Base-by-base conservation (phyloP, 2,329 filamentous ascomycete species). In the Claviceps capensis region DNA sequence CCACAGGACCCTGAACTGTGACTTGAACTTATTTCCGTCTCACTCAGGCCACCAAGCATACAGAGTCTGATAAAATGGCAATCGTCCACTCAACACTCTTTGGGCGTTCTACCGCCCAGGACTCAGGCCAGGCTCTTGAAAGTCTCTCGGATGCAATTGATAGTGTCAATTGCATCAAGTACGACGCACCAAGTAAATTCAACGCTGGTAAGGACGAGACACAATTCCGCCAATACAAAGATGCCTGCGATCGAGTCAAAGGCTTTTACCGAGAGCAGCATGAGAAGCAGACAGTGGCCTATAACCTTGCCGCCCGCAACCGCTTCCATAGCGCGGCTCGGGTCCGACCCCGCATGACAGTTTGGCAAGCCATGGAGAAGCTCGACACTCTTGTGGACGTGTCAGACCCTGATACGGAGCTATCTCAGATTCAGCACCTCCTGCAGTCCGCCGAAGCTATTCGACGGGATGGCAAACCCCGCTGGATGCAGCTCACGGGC, bases 301-400 rank as follows among this genome's bases (percentile, higher is more conserved):
- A 90, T 77, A 95, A 95, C 73, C 76, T 94, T 44, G 81, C 82
- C 56, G 87, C 86, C 14, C 86, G 89, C 52, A 81, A 63, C 60
- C 67, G 67, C 47, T 72, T 72, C 61, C 58, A 82, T 67, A 76
- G 75, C 57, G 78, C 82, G 55, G 78, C 78, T 1, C 80, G 85
- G 17, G 62, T 61, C 42, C 71, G 75, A 51, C 81, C 84, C 16
- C 77, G 85, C 67, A 88, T 95, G 86, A 85, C 83, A 56, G 77
- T 95, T 65, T 95, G 88, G 89, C 76, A 94, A 66, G 89, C 89
- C 19, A 93, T 95, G 71, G 87, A 94, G 77, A 90, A 88, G 69
- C 83, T 95, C 63, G 88, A 95, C 76, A 88, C 85, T 0, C 78
- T 95, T 50, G 86, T 95, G 66, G 89, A 95, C 70, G 86, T 94